Conservation (phyloP, 805 yeast genomes). For the Candida koratica region DNA sequence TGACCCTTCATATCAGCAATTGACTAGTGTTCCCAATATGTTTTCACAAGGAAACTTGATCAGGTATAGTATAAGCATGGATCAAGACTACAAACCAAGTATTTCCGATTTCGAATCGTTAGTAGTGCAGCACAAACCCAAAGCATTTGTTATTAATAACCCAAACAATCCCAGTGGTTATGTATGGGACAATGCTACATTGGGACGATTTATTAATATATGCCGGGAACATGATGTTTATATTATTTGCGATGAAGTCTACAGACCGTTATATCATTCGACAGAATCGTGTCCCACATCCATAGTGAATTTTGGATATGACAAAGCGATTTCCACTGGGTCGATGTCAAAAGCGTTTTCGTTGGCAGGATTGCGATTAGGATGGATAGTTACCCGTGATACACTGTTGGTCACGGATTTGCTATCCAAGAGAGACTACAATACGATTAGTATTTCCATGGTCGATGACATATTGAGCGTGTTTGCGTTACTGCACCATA, state of each 20-base stretch:
- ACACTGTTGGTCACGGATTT: constrained; percentile 26
- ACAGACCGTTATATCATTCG: constrained; percentile 49
- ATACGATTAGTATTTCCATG: constrained; percentile 46
- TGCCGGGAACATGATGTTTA: constrained; percentile 32
- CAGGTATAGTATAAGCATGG: constrained; percentile 27
- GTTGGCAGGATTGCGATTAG: constrained; percentile 50
- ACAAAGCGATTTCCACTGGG: constrained; percentile 43
- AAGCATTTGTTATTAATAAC: constrained; percentile 43
- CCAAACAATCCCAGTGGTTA: constrained; percentile 49
- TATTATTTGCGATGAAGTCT: constrained; percentile 50
- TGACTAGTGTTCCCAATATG: constrained; percentile 44
- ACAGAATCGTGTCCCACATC: constrained; percentile 30
- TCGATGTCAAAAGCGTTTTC: constrained; percentile 54
- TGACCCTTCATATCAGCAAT: constrained; percentile 50
- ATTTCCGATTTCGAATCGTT: constrained; percentile 26
- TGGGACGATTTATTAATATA: constrained; percentile 34
- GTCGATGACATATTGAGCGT: constrained; percentile 46
- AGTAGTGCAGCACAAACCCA: constrained; percentile 33
- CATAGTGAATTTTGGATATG: constrained; percentile 38
- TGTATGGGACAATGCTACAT: constrained; percentile 32
- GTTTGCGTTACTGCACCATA: constrained; percentile 36
- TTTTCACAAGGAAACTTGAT: constrained; percentile 39
- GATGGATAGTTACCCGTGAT: constrained; percentile 47
- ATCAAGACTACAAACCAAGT: constrained; percentile 36
- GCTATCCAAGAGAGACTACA: constrained; percentile 44